Evolutionary conservation across 1,284 basidiomycete species (phyloP), one percentile per base, ranked within the genome.

Genomic region (Cutaneotrichosporon sp.): DNA sequence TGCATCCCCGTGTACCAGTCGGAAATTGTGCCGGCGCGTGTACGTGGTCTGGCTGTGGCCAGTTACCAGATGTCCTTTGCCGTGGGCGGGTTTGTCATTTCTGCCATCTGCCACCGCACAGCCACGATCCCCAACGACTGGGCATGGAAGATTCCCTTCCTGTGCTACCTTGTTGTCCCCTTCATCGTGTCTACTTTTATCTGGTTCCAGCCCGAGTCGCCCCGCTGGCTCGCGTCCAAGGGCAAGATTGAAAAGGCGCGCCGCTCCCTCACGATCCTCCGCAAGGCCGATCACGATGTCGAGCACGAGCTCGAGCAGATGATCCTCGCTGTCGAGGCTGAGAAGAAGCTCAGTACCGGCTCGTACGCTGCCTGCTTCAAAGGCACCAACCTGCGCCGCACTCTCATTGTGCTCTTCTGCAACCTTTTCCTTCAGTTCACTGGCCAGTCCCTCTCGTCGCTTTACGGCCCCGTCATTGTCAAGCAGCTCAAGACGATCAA

Each of bases 161-260:
- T 50, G 14, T 54, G 43, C 56, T 58, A 51, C 56, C 40, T 46
- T 18, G 18, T 46, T 26, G 54, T 52, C 14, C 45, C 44, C 8
- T 35, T 15, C n/a, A 35, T 49, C 9, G 34, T 55, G 12, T n/a
- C 37, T 1, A 33, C 30, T 2, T 51, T 58, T 22, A 57, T 63
- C 30, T 60, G 52, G 47, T 60, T 58, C 23, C 35, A 58, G 22
- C 62, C 60, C 12, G 61, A 65, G 37, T 60, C 58, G 3, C 61
- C 61, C 13, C 49, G 59, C 17, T 66, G 63, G 61, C 60, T 66
- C 10, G 39, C 59, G 33, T 54, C 57, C 37, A 55, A 56, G 20
- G 65, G 58, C 14, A 42, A 54, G 5, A 14, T 52, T 8, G 62
- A 56, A 2, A 41, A 43, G 1, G 63, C 63, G 12, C 21, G 61